Conservation (phyloP, 2,329 filamentous ascomycete genomes). For the Diaporthe vaccinii region DNA sequence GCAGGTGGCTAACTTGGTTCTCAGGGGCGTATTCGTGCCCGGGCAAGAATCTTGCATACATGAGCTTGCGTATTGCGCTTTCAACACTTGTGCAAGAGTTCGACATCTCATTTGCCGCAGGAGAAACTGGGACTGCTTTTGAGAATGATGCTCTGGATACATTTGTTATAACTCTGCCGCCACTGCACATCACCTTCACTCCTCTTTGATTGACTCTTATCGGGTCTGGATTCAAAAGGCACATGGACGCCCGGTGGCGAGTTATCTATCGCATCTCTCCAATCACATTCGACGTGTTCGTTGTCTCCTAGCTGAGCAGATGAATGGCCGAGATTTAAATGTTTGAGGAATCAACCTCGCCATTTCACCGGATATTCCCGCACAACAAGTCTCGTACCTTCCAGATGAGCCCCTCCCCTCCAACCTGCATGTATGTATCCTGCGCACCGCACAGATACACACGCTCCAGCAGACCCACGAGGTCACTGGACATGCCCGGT, state of each 20-base stretch:
- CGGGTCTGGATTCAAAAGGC: neutral
- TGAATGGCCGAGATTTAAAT: neutral
- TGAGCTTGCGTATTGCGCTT: constrained; percentile 28
- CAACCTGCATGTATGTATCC: neutral
- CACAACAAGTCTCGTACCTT: neutral
- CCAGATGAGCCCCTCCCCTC: neutral
- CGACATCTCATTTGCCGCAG: constrained; percentile 21
- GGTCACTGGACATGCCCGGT: constrained; percentile 25
- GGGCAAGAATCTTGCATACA: constrained; percentile 28
- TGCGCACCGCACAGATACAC: neutral
- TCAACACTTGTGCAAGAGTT: constrained; percentile 22
- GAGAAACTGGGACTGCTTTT: constrained; percentile 7
- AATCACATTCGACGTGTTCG: neutral
- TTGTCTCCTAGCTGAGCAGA: neutral
- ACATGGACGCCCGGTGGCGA: neutral
- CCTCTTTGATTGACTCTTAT: neutral
- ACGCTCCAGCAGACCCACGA: constrained; percentile 12
- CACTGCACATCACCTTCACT: constrained; percentile 1
- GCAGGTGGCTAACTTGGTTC: neutral
- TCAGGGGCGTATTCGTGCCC: constrained; percentile 23
- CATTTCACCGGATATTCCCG: constrained; percentile 2
- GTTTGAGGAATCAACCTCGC: neutral
- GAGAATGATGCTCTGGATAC: constrained; percentile 8
- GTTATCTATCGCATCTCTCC: neutral
- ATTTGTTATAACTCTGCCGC: constrained; percentile 2